Evolutionary conservation across 306 rosid genomes (phyloP).

Genomic region (Crataegus laevigata): DNA sequence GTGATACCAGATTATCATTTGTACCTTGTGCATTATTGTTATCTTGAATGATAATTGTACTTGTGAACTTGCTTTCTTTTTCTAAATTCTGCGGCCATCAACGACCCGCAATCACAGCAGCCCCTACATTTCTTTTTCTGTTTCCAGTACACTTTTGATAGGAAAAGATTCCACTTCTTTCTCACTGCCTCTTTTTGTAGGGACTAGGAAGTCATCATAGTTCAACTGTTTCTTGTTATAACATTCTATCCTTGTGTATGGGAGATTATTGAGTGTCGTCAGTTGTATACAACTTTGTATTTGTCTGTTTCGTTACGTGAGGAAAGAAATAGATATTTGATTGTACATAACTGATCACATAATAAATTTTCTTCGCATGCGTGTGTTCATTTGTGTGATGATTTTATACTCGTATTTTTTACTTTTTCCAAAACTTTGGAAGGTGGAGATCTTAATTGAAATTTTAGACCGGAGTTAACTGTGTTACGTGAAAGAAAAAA

Average conservation of each 20-base stretch:
- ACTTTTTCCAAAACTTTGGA: background rate
- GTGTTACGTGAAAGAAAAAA: background rate
- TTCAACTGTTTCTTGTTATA: background rate
- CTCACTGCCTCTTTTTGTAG: background rate
- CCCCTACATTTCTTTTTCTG: background rate
- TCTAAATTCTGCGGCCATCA: slow-evolving; percentile 12
- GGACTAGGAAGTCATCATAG: background rate
- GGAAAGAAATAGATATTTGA: background rate
- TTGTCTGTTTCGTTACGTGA: background rate
- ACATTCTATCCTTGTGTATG: background rate
- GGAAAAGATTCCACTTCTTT: background rate
- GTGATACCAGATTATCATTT: slow-evolving; percentile 3
- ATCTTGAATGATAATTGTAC: slow-evolving; percentile 19
- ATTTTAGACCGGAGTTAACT: background rate
- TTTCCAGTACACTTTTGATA: background rate
- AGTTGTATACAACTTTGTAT: background rate
- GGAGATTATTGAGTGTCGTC: background rate
- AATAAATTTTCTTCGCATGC: background rate
- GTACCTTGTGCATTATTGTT: slow-evolving; percentile 20
- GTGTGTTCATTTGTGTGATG: background rate
- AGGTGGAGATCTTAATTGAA: background rate
- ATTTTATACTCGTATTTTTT: background rate
- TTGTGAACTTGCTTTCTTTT: background rate
- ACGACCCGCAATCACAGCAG: slow-evolving; percentile 11
- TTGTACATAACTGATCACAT: background rate